Evolutionary conservation across 257 asterid species (phyloP), one percentile per base, ranked within the genome.

Genomic region (Rubia yunnanensis): DNA sequence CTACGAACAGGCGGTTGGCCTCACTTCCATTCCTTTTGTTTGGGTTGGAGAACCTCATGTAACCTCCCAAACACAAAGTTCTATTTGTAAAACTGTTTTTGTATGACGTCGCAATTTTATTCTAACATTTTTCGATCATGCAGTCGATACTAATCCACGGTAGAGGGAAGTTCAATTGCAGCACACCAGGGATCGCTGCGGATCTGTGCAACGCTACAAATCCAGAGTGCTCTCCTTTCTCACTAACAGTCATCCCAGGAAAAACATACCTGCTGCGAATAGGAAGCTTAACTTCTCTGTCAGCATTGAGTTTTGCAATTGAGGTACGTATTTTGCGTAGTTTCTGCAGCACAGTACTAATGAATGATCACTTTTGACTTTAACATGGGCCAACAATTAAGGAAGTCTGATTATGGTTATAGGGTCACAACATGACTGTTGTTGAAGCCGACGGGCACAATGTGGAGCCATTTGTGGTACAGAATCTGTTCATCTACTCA

Each of bases 31-130:
- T 1, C 84, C 90, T 62, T 87, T 89, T 68, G 82, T n/a, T 7
- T 92, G 97, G 97, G 96, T 89, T 35, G 92, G 86, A 1, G 99
- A 92, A 73, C 99, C 99, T 61, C 84, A 87, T 84, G 98, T 91
- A 78, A 5, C 26, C 56, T 20, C 10, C 10, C 24, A 49, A 18
- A 5, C 0, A 9, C 23, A 48, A 15, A 17, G 54, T 4, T 48
- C 9, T 3, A 8, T 35, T 44, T 44, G 8, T 26, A 9, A 1
- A 7, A 5, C 18, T 49, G 7, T n/a, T 53, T 18, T 6, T 17
- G 8, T n/a, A 8, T 1, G 9, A 18, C 5, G 11, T 24, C 30
- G 17, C 20, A 44, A 14, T 3, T 5, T 44, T 5, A 53, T 53
- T 9, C 30, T 53, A 10, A 53, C 7, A 10, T 23, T 5, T 14